Base-by-base conservation (phyloP, 2,329 filamentous ascomycete genomes). In the Hypoxylon sp. region DNA sequence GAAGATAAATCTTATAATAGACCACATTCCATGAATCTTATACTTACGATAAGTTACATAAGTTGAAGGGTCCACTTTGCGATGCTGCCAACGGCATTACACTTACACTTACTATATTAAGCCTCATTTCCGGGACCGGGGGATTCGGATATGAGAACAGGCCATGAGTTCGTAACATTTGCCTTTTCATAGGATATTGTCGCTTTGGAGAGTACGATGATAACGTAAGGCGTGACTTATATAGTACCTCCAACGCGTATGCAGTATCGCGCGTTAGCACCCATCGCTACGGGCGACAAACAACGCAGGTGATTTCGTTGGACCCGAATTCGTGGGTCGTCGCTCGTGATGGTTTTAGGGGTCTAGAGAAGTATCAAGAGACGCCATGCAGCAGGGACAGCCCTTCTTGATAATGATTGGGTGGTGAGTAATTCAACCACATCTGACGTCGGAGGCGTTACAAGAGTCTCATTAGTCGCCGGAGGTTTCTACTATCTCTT, bases 91-190 rank as follows among this genome's bases (percentile, higher is more conserved):
- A 21, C 51, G 9, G n/a, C n/a, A n/a, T n/a, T n/a, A n/a, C 13
- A 26, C 25, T 27, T 15, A 4, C 19, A 45, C 41, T 45, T 51
- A 46, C 41, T 57, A 27, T 36, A 55, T 58, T 55, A 34, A 58
- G 55, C 43, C 51, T 58, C 51, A 58, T 58, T 58, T 58, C 55
- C 51, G 51, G 29, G 25, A 25, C 27, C 19, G 51, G 51, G 38
- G 30, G 26, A 20, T 17, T 52, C 55, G 51, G 47, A 48, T 58
- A 45, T 42, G 43, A 49, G 47, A 55, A 55, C 30, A 46, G 42
- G 41, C 34, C 35, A 58, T 13, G 40, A 35, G 40, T 50, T 49
- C 48, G 13, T 41, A 15, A 29, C 11, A 37, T 12, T 17, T 42
- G 43, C 13, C 23, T 43, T 43, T 26, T 36, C 27, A 34, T n/a